A percentile compares a stretch with the other conserved stretches of the same genome.
These are phyloP conservation scores for Penicillium mononematosum DNA, from an alignment of 495 filamentous ascomycete species.

Conservation along the genomic window DNA sequence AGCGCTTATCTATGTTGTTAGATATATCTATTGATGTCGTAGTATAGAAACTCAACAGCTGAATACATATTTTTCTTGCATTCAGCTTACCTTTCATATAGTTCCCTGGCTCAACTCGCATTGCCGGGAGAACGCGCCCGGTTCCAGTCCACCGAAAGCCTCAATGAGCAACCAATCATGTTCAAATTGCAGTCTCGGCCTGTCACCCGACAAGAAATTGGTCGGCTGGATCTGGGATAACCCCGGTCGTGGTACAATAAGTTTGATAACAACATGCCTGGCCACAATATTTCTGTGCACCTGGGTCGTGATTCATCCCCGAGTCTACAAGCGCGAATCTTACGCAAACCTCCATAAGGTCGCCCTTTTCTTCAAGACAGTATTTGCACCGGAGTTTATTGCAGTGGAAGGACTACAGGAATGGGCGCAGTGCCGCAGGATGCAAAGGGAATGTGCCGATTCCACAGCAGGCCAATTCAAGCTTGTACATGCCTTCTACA, in stretches of 20 bases:
- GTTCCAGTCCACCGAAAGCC: neutral
- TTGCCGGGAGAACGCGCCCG: neutral
- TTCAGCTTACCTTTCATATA: neutral
- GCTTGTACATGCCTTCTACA: constrained; percentile 37
- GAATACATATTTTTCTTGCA: too few species aligned
- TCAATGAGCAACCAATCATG: neutral
- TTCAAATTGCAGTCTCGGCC: neutral
- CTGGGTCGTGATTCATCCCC: constrained; percentile 40
- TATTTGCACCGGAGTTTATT: constrained; percentile 38
- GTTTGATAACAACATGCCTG: constrained; percentile 33
- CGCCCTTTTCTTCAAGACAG: constrained; percentile 31
- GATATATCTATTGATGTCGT: neutral
- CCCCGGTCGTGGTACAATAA: constrained; percentile 31
- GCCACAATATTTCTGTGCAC: constrained; percentile 38
- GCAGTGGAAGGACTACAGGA: constrained; percentile 41
- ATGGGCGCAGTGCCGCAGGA: constrained; percentile 34
- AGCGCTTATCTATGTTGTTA: neutral
- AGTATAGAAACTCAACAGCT: too few species aligned
- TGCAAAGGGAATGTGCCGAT: constrained; percentile 25
- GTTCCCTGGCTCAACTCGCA: neutral
- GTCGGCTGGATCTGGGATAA: constrained; percentile 37
- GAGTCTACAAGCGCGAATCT: constrained; percentile 29
- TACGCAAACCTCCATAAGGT: constrained; percentile 29
- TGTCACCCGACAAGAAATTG: neutral
- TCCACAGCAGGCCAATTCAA: constrained; percentile 24